Percentiles rank a stretch among this genome's conserved stretches.
phyloP scores from a whole-genome alignment of 2,329 filamentous ascomycete species.

The Rhexocercosporidium sp. region DNA sequence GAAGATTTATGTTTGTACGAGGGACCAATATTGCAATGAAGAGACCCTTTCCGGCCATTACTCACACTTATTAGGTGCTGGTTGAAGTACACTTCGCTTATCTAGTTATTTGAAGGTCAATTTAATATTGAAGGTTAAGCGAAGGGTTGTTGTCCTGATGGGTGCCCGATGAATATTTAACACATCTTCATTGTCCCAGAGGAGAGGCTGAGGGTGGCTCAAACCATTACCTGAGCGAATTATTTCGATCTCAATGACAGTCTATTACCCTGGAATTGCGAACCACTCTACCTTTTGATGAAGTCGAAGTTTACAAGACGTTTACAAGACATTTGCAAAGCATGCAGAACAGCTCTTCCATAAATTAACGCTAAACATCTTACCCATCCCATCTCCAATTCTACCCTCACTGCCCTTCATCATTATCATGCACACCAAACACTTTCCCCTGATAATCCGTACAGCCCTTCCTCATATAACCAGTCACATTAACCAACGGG shows the following conservation, averaged over 20 bases:
- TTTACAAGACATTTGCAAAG: neutral
- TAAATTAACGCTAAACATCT: neutral
- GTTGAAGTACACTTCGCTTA: neutral
- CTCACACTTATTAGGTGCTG: neutral
- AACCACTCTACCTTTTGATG: neutral
- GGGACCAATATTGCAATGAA: neutral
- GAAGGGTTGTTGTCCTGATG: neutral
- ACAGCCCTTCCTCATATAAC: neutral
- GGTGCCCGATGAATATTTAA: no score
- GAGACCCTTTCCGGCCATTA: neutral
- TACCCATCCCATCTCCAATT: neutral
- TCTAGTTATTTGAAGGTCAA: neutral
- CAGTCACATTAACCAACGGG: conserved; percentile 1
- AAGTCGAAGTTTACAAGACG: no score
- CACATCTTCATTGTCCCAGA: no score
- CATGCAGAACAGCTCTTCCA: no score
- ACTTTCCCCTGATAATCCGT: neutral
- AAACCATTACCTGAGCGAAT: neutral
- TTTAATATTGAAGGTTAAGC: neutral
- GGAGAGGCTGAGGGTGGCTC: no score
- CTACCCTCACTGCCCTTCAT: neutral
- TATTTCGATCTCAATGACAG: neutral
- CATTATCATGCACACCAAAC: neutral
- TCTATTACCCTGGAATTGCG: neutral
- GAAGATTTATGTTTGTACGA: neutral